Conservation (phyloP, 805 yeast species). For the Phaffomyces opuntiae region DNA sequence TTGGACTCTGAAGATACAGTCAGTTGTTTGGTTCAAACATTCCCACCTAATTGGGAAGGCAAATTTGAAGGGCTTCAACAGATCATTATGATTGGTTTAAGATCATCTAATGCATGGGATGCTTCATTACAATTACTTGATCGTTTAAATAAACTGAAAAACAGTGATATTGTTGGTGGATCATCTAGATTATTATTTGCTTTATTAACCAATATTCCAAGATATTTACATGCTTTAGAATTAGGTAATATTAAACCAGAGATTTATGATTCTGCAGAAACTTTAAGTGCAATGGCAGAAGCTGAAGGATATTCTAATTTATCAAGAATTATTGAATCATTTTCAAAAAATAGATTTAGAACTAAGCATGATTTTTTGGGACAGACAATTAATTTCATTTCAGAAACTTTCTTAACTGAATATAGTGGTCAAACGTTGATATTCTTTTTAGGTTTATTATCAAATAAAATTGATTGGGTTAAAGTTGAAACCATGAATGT, state of each 20-base stretch:
- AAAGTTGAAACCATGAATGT: constrained; percentile 73
- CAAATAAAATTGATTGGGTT: constrained; percentile 75
- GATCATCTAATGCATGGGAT: constrained; percentile 77
- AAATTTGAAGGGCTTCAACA: constrained; percentile 83
- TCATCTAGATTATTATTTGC: constrained; percentile 65
- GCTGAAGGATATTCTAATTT: constrained; percentile 48
- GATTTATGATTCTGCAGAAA: constrained; percentile 43
- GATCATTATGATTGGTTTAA: constrained; percentile 70
- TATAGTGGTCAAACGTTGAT: constrained; percentile 71
- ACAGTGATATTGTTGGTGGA: constrained; percentile 72
- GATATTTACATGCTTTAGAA: constrained; percentile 78
- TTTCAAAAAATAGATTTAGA: constrained; percentile 73
- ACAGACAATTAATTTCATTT: constrained; percentile 71
- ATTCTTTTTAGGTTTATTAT: constrained; percentile 68
- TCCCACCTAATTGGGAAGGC: constrained; percentile 96
- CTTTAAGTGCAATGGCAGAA: constrained; percentile 57
- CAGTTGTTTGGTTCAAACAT: constrained; percentile 71
- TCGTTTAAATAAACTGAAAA: constrained; percentile 55
- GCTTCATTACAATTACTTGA: constrained; percentile 69
- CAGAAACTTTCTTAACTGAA: constrained; percentile 61
- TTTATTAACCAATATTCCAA: constrained; percentile 71
- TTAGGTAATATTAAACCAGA: constrained; percentile 43
- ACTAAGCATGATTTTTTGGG: constrained; percentile 84
- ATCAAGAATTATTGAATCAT: constrained; percentile 67
- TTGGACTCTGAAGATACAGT: constrained; percentile 81